A percentile compares a stretch with the other conserved stretches of the same genome.
phyloP scores from a whole-genome alignment of 805 yeast genomes.

The Pichia cephalocereana region DNA sequence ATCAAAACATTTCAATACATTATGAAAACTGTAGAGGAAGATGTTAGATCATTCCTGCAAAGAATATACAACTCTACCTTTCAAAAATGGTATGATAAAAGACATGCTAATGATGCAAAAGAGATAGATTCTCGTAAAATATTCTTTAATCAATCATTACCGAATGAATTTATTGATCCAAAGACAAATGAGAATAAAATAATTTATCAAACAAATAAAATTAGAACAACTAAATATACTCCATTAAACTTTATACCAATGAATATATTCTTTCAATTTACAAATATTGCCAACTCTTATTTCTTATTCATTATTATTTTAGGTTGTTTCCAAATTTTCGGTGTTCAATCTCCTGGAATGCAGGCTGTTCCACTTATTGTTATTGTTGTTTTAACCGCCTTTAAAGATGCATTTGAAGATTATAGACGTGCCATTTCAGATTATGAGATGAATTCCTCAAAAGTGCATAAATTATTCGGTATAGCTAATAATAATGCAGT shows the following conservation, averaged over 20 bases:
- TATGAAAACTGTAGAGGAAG: slow-evolving; percentile 8
- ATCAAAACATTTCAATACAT: neutral
- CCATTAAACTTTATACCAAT: slow-evolving; percentile 50
- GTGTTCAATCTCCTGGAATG: slow-evolving; percentile 62
- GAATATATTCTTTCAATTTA: slow-evolving; percentile 44
- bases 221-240: slow-evolving; percentile 56
- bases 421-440: slow-evolving; percentile 57
- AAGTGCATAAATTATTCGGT: slow-evolving; percentile 48
- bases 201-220: slow-evolving; percentile 44
- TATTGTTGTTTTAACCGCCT: slow-evolving; percentile 63
- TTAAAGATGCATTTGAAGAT: slow-evolving; percentile 74
- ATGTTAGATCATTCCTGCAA: neutral
- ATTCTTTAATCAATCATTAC: slow-evolving; percentile 50
- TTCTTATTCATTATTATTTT: slow-evolving; percentile 46
- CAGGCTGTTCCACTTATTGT: slow-evolving; percentile 78
- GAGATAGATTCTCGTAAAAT: slow-evolving; percentile 30
- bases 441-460: slow-evolving; percentile 57
- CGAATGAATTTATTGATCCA: slow-evolving; percentile 45
- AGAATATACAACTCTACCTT: neutral
- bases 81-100: neutral
- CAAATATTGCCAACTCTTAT: slow-evolving; percentile 52
- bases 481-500: slow-evolving; percentile 50
- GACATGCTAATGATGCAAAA: neutral
- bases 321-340: slow-evolving; percentile 61
- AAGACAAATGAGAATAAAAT: slow-evolving; percentile 40